Evolutionary conservation across 2,329 filamentous ascomycete species (phyloP).

Genomic region (Dothistroma pini): DNA sequence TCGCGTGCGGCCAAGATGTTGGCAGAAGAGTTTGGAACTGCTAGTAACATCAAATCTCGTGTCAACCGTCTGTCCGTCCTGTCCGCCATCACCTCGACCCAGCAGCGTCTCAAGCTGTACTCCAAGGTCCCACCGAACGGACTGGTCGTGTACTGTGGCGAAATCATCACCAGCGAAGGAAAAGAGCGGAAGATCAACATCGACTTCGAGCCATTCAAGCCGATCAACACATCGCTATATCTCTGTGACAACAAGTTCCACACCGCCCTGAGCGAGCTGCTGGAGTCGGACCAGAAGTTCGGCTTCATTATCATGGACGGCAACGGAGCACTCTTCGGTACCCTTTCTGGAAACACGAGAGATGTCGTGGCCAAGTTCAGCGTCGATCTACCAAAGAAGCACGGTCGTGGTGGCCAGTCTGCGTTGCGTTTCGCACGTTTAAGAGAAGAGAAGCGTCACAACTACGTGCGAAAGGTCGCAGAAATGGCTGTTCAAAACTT

Average conservation of each 20-base stretch:
- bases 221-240: conserved; percentile 98
- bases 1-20: conserved; percentile 98
- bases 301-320: conserved; percentile 99
- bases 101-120: conserved; percentile 98
- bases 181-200: conserved; percentile 99
- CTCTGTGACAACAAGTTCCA: conserved; percentile 99
- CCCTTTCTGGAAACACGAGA: conserved; percentile 92
- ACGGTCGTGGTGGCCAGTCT: conserved; percentile 99
- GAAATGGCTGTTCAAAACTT: conserved; percentile 98
- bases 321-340: conserved; percentile 96
- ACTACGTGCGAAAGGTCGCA: conserved; percentile 98
- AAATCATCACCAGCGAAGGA: conserved; percentile 98
- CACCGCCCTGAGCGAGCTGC: conserved; percentile 90
- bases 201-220: conserved; percentile 99
- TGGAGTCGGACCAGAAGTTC: conserved; percentile 98
- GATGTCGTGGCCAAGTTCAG: conserved; percentile 98
- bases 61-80: conserved; percentile 98
- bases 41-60: conserved; percentile 99
- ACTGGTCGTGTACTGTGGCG: conserved; percentile 97
- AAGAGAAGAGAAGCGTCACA: conserved; percentile 98
- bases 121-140: conserved; percentile 98
- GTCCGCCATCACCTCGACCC: conserved; percentile 97
- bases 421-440: conserved; percentile 99
- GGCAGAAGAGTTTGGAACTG: conserved; percentile 86
- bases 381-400: conserved; percentile 98